A percentile compares a stretch with the other conserved stretches of the same genome.
These are phyloP conservation scores for Lentinula boryana DNA, from an alignment of 768 basidiomycete species.

Conservation along the genomic window DNA sequence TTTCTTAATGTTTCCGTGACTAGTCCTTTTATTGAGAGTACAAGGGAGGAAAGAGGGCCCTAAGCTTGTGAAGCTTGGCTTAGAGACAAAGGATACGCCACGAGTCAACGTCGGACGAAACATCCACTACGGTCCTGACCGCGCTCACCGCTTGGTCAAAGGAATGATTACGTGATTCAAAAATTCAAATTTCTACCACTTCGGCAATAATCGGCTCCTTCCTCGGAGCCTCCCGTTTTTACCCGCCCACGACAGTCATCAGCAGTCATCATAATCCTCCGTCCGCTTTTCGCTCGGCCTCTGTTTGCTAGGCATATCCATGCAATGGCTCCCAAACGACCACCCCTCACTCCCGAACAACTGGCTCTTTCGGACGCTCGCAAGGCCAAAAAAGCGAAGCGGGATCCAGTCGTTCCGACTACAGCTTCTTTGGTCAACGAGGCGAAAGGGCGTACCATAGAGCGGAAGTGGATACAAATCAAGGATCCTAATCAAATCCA, in stretches of 20 bases:
- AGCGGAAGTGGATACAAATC: conserved; percentile 36
- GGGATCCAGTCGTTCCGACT: conserved; percentile 9
- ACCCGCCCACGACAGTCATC: not conserved
- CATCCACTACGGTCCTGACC: not conserved
- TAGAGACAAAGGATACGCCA: not conserved
- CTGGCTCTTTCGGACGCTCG: conserved; percentile 48
- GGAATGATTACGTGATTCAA: not conserved
- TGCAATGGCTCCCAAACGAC: conserved; percentile 14
- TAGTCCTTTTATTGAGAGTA: not conserved
- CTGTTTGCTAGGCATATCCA: not conserved
- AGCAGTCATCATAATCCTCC: not conserved
- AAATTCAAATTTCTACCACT: not conserved
- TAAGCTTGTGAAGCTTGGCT: not conserved
- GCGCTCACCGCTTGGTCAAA: not conserved
- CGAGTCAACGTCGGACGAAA: not conserved
- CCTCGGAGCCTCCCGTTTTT: not conserved
- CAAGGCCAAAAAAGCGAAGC: conserved; percentile 35
- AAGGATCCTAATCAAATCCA: conserved; percentile 14
- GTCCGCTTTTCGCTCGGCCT: not conserved
- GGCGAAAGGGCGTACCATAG: conserved; percentile 20
- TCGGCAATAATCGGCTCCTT: not conserved
- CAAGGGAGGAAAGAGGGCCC: not conserved
- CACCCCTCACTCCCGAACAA: conserved; percentile 46
- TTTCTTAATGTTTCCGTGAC: not conserved
- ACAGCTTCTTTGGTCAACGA: conserved; percentile 5